Evolutionary conservation across 2,329 filamentous ascomycete species (phyloP).

Genomic region (Diaporthe nobilis): DNA sequence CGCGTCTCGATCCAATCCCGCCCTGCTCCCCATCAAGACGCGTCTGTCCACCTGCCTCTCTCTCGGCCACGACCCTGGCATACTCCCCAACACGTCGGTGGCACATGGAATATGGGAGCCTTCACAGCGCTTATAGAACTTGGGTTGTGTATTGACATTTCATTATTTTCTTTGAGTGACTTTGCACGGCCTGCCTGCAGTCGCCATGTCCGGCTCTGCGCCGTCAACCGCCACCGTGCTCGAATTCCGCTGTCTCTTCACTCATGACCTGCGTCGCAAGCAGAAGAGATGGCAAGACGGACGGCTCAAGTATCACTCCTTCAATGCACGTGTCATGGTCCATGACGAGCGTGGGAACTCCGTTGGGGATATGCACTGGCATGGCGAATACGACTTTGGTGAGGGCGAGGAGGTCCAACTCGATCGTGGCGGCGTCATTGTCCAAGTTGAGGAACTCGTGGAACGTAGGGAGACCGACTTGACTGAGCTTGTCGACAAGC

Average conservation of each 20-base stretch:
- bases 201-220: slow-evolving; percentile 45
- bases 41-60: neutral
- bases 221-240: slow-evolving; percentile 81
- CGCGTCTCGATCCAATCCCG: slow-evolving; percentile 28
- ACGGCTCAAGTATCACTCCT: slow-evolving; percentile 86
- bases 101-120: slow-evolving; percentile 3
- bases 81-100: neutral
- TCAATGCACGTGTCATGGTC: slow-evolving; percentile 93
- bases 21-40: slow-evolving; percentile 10
- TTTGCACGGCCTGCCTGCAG: slow-evolving; percentile 30
- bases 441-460: slow-evolving; percentile 85
- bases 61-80: neutral
- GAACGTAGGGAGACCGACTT: slow-evolving; percentile 83
- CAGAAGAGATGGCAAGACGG: slow-evolving; percentile 97
- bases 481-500: slow-evolving; percentile 80
- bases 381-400: slow-evolving; percentile 74
- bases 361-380: slow-evolving; percentile 89
- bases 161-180: neutral
- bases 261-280: slow-evolving; percentile 86
- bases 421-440: slow-evolving; percentile 80
- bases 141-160: neutral
- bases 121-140: neutral
- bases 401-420: slow-evolving; percentile 88
- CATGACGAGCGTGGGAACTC: slow-evolving; percentile 86
- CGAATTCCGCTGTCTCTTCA: slow-evolving; percentile 89